Percentiles rank a stretch among this genome's conserved stretches.
These are phyloP conservation scores for Cardamine resedifolia DNA, from an alignment of 345 rosid species.

Conservation along the genomic window DNA sequence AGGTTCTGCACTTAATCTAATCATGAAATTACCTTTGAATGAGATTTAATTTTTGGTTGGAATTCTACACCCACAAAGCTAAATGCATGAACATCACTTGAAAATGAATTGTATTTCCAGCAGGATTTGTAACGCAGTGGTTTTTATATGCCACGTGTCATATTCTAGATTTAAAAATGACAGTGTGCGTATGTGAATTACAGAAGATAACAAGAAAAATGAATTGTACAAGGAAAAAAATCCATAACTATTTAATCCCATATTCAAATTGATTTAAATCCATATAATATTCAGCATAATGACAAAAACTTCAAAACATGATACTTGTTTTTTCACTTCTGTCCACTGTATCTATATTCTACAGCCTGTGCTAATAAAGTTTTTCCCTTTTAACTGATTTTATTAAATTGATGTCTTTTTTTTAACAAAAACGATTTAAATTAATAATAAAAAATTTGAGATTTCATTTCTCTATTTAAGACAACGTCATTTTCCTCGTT, in stretches of 20 bases:
- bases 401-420: neutral
- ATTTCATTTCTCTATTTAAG: conserved; percentile 15
- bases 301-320: conserved; percentile 10
- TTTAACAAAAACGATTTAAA: neutral
- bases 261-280: neutral
- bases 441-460: neutral
- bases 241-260: neutral
- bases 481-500: conserved; percentile 16
- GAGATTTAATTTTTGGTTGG: too few species aligned
- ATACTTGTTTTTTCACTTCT: neutral
- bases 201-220: neutral
- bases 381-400: neutral
- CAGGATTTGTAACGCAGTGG: neutral
- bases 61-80: neutral
- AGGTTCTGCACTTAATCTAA: too few species aligned
- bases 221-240: neutral
- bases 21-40: too few species aligned
- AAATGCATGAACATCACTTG: neutral
- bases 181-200: neutral
- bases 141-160: neutral
- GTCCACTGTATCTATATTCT: neutral
- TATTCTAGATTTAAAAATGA: neutral
- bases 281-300: neutral
- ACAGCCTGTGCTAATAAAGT: conserved; percentile 3
- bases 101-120: neutral